phyloP scores from a whole-genome alignment of 345 rosid genomes.

The Lepidium sativum region DNA sequence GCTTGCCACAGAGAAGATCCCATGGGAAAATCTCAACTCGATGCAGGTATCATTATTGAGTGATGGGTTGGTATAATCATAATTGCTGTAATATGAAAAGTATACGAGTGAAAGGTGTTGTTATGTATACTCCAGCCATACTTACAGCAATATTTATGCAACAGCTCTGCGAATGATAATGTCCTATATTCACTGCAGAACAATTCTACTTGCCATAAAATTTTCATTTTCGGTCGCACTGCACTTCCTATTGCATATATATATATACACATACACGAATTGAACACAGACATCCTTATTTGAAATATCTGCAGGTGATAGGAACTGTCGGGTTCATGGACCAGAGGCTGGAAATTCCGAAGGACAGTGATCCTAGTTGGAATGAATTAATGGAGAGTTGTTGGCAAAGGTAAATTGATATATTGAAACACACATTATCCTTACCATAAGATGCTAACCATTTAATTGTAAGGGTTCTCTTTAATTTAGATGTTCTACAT shows the following conservation, averaged over 20 bases:
- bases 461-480: not conserved
- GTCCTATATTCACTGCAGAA: not conserved
- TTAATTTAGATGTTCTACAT: not conserved
- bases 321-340: conserved; percentile 97
- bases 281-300: conserved; percentile 16
- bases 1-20: too few species aligned
- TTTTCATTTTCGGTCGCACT: not conserved
- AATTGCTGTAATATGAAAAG: too few species aligned
- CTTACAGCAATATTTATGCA: too few species aligned
- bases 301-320: conserved; percentile 56
- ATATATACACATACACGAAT: conserved; percentile 29
- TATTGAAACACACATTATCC: conserved; percentile 17
- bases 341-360: conserved; percentile 79
- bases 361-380: conserved; percentile 74
- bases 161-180: too few species aligned
- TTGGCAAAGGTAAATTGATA: conserved; percentile 67
- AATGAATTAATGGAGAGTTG: conserved; percentile 76
- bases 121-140: too few species aligned
- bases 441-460: conserved; percentile 27
- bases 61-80: too few species aligned
- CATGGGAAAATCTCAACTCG: too few species aligned
- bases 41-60: too few species aligned
- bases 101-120: too few species aligned
- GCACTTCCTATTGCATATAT: conserved; percentile 26
- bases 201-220: not conserved